A percentile compares a stretch with the other conserved stretches of the same genome.
These are phyloP conservation scores for Sugiyamaella lignohabitans DNA, from an alignment of 805 yeast species.

Conservation along the genomic window DNA sequence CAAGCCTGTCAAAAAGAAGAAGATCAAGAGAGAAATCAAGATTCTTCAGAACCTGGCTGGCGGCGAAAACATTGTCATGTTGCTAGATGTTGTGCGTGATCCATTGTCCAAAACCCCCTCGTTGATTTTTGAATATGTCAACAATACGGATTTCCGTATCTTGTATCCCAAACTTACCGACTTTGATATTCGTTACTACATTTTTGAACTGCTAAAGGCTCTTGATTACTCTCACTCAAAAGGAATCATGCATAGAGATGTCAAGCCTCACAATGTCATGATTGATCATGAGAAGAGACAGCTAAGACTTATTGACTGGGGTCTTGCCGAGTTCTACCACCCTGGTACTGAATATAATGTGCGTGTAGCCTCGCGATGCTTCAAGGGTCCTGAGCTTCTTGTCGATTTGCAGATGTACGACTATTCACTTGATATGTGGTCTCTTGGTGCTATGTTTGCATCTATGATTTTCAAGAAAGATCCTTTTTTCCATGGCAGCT, in stretches of 20 bases:
- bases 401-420: constrained; percentile 85
- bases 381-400: constrained; percentile 87
- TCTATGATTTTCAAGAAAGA: constrained; percentile 85
- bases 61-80: constrained; percentile 73
- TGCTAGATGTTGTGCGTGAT: constrained; percentile 78
- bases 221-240: constrained; percentile 85
- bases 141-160: constrained; percentile 75
- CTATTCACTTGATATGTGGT: constrained; percentile 89
- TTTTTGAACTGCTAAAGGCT: constrained; percentile 72
- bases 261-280: constrained; percentile 94
- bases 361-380: constrained; percentile 87
- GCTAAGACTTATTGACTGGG: constrained; percentile 89
- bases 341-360: constrained; percentile 86
- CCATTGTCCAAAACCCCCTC: constrained; percentile 77
- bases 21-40: constrained; percentile 83
- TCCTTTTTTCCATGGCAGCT: constrained; percentile 87
- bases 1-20: constrained; percentile 89
- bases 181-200: constrained; percentile 72
- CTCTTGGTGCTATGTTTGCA: constrained; percentile 88
- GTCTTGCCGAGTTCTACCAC: constrained; percentile 90
- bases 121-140: constrained; percentile 74
- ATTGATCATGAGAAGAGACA: constrained; percentile 68
- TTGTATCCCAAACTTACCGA: constrained; percentile 74
- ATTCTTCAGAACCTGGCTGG: constrained; percentile 78
- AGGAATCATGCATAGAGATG: constrained; percentile 96